phyloP scores from a whole-genome alignment of 2,329 filamentous ascomycete species.

The Ceratocystis destructans region DNA sequence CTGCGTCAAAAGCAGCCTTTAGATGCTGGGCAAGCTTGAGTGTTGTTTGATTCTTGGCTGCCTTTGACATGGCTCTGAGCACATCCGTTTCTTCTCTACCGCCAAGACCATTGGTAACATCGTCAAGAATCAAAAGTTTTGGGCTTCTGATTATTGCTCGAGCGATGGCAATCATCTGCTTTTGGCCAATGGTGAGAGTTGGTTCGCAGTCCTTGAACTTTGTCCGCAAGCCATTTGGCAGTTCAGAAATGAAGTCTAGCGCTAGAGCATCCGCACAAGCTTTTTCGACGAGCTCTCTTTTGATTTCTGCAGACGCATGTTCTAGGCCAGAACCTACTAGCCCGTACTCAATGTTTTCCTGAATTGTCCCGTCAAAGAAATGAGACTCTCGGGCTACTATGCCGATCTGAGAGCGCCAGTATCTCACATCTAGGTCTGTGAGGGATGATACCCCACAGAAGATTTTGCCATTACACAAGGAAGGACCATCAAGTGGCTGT shows the following conservation, averaged over 20 bases:
- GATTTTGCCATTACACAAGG: conserved; percentile 28
- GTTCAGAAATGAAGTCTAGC: conserved; percentile 37
- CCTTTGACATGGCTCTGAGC: conserved; percentile 38
- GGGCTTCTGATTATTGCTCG: conserved; percentile 31
- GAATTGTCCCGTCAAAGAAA: conserved; percentile 51
- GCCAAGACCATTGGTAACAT: conserved; percentile 46
- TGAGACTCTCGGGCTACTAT: conserved; percentile 57
- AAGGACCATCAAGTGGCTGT: background rate
- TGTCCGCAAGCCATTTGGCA: conserved; percentile 28
- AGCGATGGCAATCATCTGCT: conserved; percentile 49
- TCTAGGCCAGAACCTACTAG: conserved; percentile 29
- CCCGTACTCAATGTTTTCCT: conserved; percentile 37
- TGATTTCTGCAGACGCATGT: conserved; percentile 38
- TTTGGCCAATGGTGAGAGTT: conserved; percentile 50
- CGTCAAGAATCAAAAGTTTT: conserved; percentile 48
- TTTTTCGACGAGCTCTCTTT: conserved; percentile 32
- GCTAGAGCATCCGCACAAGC: conserved; percentile 39
- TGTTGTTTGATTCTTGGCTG: conserved; percentile 44
- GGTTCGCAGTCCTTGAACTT: conserved; percentile 42
- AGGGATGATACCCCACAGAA: conserved; percentile 40
- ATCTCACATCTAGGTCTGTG: conserved; percentile 47
- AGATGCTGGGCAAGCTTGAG: conserved; percentile 50
- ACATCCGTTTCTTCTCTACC: conserved; percentile 34
- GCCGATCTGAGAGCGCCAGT: conserved; percentile 48
- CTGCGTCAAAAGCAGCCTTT: conserved; percentile 43